Percentiles rank a stretch among this genome's conserved stretches.
These are phyloP conservation scores for Trichoderma koningii DNA, from an alignment of 2,329 filamentous ascomycete genomes.

Conservation along the genomic window DNA sequence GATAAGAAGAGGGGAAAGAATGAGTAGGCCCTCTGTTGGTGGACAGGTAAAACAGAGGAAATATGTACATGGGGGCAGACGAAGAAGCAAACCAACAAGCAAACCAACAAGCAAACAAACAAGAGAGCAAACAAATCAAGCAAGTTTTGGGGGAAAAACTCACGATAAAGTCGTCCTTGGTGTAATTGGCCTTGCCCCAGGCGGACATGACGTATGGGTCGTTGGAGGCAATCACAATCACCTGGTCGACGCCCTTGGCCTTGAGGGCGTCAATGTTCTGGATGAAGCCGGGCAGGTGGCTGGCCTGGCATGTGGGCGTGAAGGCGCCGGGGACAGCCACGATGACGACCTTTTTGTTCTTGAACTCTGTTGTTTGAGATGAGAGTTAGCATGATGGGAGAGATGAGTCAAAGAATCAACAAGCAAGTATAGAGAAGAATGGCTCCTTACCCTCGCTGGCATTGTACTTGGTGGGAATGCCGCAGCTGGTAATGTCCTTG, in stretches of 20 bases:
- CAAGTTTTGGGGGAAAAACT: slow-evolving; percentile 32
- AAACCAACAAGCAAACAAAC: background rate
- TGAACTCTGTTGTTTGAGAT: slow-evolving; percentile 47
- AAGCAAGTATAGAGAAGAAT: background rate
- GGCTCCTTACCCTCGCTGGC: slow-evolving; percentile 72
- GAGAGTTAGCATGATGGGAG: background rate
- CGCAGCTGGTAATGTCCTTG: slow-evolving; percentile 71
- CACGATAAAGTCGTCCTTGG: slow-evolving; percentile 67
- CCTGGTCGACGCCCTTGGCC: slow-evolving; percentile 78
- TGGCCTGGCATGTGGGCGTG: slow-evolving; percentile 81
- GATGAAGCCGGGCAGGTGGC: slow-evolving; percentile 81
- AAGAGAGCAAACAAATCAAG: background rate
- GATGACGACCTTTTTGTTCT: slow-evolving; percentile 58
- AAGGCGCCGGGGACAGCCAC: slow-evolving; percentile 70
- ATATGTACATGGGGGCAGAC: background rate
- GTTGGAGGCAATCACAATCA: slow-evolving; percentile 81
- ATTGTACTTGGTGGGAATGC: slow-evolving; percentile 74
- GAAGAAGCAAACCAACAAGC: background rate
- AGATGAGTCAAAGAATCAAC: background rate
- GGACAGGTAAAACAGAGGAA: background rate
- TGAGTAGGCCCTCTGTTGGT: too few species aligned
- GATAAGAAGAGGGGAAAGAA: background rate
- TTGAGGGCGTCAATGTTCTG: slow-evolving; percentile 69
- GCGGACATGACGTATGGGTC: slow-evolving; percentile 86
- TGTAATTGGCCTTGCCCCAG: slow-evolving; percentile 84